These are phyloP conservation scores for Candida maesae DNA, from an alignment of 805 yeast species.

Conservation along the genomic window DNA sequence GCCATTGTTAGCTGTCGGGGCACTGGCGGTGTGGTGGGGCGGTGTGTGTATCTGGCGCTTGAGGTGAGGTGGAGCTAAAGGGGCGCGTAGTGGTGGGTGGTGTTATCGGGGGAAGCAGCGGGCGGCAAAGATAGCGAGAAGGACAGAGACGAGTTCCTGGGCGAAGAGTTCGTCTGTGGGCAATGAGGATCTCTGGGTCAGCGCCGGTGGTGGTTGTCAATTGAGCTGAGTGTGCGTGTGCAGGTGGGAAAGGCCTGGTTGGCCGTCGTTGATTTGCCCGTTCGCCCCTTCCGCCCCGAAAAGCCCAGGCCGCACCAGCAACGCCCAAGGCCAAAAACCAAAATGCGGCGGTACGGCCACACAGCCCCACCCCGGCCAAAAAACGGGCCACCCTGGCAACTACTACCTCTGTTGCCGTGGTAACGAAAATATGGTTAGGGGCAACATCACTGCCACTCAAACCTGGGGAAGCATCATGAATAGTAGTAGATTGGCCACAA, in stretches of 20 bases:
- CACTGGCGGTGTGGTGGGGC: no score
- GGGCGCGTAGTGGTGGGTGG: constrained; percentile 2
- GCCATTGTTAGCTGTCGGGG: constrained; percentile 36
- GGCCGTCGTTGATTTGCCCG: constrained; percentile 16
- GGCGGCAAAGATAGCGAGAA: constrained; percentile 2
- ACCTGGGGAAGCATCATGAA: no score
- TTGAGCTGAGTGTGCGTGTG: neutral
- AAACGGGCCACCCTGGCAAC: no score
- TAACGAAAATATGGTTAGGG: no score
- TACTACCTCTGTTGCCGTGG: no score
- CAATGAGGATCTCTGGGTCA: neutral
- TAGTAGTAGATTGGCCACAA: no score
- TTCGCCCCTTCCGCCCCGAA: constrained; percentile 15
- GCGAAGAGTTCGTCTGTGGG: neutral
- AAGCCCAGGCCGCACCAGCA: constrained; percentile 7
- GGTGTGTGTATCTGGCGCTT: neutral
- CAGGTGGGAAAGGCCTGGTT: constrained; percentile 2
- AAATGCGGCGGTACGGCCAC: no score
- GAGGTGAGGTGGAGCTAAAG: constrained; percentile 1
- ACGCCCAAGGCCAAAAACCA: no score
- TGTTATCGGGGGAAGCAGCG: neutral
- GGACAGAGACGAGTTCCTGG: neutral
- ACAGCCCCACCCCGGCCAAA: no score
- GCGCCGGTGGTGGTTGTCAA: neutral
- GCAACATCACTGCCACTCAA: no score